Evolutionary conservation across 371 early-diverging fungal species (phyloP).

Genomic region (Mucor plumbeus): DNA sequence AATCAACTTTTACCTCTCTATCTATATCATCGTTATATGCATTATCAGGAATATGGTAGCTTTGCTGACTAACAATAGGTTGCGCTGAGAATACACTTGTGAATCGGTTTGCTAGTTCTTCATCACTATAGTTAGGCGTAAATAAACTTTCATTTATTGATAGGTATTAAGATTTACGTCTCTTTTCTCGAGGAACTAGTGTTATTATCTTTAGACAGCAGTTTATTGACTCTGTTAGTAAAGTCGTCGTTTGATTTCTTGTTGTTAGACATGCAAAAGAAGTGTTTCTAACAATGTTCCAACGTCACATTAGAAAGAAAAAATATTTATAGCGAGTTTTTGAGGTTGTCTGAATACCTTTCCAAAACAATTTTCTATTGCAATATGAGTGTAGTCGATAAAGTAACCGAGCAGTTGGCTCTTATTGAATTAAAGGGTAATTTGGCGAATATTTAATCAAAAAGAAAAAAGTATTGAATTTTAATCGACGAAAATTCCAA

Average conservation of each 20-base stretch:
- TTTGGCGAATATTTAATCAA: background rate
- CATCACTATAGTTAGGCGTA: conserved; percentile 21
- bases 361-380: background rate
- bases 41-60: conserved; percentile 30
- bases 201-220: conserved; percentile 6
- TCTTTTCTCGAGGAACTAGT: background rate
- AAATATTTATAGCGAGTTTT: conserved; percentile 10
- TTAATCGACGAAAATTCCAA: background rate
- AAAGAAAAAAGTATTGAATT: background rate
- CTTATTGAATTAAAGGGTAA: conserved; percentile 37
- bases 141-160: background rate
- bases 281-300: background rate
- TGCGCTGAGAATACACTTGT: conserved; percentile 33
- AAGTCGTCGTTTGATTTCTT: conserved; percentile 13
- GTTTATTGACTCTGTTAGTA: conserved; percentile 13
- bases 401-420: conserved; percentile 33
- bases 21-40: conserved; percentile 18
- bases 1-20: conserved; percentile 10
- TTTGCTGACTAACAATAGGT: conserved; percentile 25
- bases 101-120: conserved; percentile 39
- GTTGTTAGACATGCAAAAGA: background rate
- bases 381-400: conserved; percentile 33
- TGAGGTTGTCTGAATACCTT: background rate
- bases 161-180: background rate
- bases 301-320: background rate